Conservation (phyloP, 345 rosid species). For the Raphanus sativus region DNA sequence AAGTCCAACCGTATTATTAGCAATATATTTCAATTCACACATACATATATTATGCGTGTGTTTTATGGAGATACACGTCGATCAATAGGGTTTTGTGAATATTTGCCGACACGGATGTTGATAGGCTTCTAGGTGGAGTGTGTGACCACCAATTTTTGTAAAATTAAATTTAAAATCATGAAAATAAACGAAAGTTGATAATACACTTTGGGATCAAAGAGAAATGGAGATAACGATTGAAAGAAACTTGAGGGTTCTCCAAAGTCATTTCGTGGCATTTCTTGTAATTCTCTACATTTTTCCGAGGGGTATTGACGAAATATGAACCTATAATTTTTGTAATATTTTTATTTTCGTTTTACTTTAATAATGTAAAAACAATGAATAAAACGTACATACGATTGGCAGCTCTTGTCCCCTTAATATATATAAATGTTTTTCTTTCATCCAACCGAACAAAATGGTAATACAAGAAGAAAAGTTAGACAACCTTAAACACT, state of each 20-base stretch:
- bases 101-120: conserved; percentile 41
- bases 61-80: conserved; percentile 18
- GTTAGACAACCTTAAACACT: conserved; percentile 30
- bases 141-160: conserved; percentile 31
- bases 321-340: background rate
- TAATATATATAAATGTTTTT: background rate
- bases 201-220: conserved; percentile 8
- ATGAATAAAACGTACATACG: conserved; percentile 23
- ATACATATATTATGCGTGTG: background rate
- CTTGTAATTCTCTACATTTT: background rate
- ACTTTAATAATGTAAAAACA: conserved; percentile 11
- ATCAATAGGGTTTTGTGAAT: conserved; percentile 15
- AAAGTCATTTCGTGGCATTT: conserved; percentile 21
- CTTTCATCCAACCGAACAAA: conserved; percentile 1
- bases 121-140: conserved; percentile 31
- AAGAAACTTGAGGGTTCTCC: conserved; percentile 24
- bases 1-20: background rate
- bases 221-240: conserved; percentile 15
- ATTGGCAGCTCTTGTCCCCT: conserved; percentile 29
- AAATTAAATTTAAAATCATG: background rate
- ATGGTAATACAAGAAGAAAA: conserved; percentile 27
- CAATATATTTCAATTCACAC: background rate
- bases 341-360: background rate
- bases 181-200: background rate
- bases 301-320: conserved; percentile 5